Base-by-base conservation (phyloP, 306 rosid species). In the Medicago arabica region DNA sequence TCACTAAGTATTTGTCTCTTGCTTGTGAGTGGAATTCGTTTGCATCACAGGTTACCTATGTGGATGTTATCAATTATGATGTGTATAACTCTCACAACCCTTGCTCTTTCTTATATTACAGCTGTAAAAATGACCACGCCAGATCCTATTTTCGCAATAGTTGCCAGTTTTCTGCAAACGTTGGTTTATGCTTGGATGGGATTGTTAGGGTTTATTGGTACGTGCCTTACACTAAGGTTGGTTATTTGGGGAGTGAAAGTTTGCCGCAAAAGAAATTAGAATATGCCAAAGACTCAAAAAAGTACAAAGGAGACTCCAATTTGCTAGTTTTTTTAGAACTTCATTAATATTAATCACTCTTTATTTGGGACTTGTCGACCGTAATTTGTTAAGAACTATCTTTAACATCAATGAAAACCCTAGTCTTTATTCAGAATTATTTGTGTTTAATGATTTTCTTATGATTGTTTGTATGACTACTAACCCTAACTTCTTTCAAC, bases 11-110 rank as follows among this genome's bases (percentile, higher is more conserved):
- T 60, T 3, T 19, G 41, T 9, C 63, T 78, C 47, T 44, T 78
- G 25, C 71, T 83, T 5, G 6, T 74, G 2, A 78, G 78, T 19
- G 81, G 86, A 41, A 23, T 23, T 23, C 28, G 34, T 34, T 63
- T 74, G 2, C 15, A 36, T 0, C 46, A 74, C 7, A 21, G 23
- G 5, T 7, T 75, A 0, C 34, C 12, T 10, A 25, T 14, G 3
- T 74, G 80, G 80, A 2, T 74, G 2, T 69, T 83, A 5, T 8
- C 59, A 6, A 0, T 68, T 1, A 14, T 1, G 9, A 34, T 69
- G 77, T 43, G 50, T 8, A 1, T 19, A 23, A 53, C 80, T 8
- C 51, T 73, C 34, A 49, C 69, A 0, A 59, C 13, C 14, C 15
- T 67, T 10, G n/a, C 17, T 1, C 1, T 43, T 4, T n/a, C 74